Evolutionary conservation across 352 stramenopile species (phyloP), one percentile per base, ranked within the genome.

Genomic region (Elongisporangium anandrum): DNA sequence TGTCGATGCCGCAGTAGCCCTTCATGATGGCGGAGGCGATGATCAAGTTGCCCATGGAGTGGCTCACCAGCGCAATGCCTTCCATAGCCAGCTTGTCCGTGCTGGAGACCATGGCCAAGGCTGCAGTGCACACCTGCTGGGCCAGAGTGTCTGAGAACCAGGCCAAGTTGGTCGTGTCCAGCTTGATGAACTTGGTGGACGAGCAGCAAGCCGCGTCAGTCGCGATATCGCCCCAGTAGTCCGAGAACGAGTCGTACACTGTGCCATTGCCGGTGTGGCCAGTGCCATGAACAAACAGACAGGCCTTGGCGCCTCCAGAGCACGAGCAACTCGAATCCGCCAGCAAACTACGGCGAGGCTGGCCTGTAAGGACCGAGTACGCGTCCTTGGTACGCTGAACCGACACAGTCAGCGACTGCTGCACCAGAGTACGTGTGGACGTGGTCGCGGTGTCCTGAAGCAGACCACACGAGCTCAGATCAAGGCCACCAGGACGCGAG

Each of bases 141-240:
- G 59, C 58, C 1, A 66, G 50, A 8, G 29, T 19, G 34, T 61
- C 51, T 21, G 57, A 54, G 59, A 68, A 64, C 70, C 66, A 79
- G 7, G 63, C 22, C 4, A 19, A 23, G 53, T 65, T 57, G 19
- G 59, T 34, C 49, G 67, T 79, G 62, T 79, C 67, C 16, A 79
- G 53, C 19, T 68, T 64, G 7, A 71, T 29, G 52, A 79, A 75
- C 56, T 70, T 62, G 39, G 60, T 52, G 22, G 24, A 38, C 3
- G 64, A 70, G 51, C 70, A 79, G 58, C 70, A 79, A 26, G 61
- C 53, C 3, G 61, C 64, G 22, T 72, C 54, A 10, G 60, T 21
- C 38, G 75, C 49, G 38, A 75, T 66, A 21, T 56, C 57, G 12
- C 70, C 70, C 53, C 60, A 78, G 60, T 72, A 70, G 13, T 60